Evolutionary conservation across 2,329 filamentous ascomycete genomes (phyloP), one percentile per base, ranked within the genome.

Genomic region (Apiospora aurea): DNA sequence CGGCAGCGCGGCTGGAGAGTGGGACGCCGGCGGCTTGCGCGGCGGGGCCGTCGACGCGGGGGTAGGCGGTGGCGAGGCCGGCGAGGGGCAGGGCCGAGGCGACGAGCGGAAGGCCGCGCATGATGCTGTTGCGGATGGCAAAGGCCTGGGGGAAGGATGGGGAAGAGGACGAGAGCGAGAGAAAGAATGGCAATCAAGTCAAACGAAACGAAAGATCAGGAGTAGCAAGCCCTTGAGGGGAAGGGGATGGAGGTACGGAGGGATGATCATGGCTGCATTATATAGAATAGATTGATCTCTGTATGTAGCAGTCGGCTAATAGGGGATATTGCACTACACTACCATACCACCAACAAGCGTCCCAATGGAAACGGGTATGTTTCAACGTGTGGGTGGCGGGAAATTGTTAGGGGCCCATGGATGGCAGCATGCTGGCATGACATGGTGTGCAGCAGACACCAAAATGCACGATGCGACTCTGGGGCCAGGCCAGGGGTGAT

Each of bases 401-500:
- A 69, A 49, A 49, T 44, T 69, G 67, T 49, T 21, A 49, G 44
- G 67, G 38, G 7, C 34, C 57, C 57, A 41, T 41, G 57, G 57
- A 64, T 64, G 57, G 57, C 57, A 64, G 57, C 57, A 64, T 5
- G 34, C 26, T 29, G 26, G 26, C 26, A 29, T 29, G 26, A 3
- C 26, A 29, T 41, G 57, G 57, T 38, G 29, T 3, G 18, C 16
- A n/a, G 29, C 29, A 64, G 57, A 24, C 41, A 34, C 24, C 29
- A 64, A 18, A 34, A 57, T 18, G 53, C 53, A 64, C 57, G 34
- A 64, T 64, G 57, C 57, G 34, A 64, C 57, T 41, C 34, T 64
- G 57, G 57, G n/a, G n/a, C n/a, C n/a, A n/a, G n/a, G 18, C 57
- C 57, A 64, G 57, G 57, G 57, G 57, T 41, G 57, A 41, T 64